A percentile compares a stretch with the other conserved stretches of the same genome.
These are phyloP conservation scores for Talaromyces thailandensis DNA, from an alignment of 495 filamentous ascomycete species.

Conservation along the genomic window DNA sequence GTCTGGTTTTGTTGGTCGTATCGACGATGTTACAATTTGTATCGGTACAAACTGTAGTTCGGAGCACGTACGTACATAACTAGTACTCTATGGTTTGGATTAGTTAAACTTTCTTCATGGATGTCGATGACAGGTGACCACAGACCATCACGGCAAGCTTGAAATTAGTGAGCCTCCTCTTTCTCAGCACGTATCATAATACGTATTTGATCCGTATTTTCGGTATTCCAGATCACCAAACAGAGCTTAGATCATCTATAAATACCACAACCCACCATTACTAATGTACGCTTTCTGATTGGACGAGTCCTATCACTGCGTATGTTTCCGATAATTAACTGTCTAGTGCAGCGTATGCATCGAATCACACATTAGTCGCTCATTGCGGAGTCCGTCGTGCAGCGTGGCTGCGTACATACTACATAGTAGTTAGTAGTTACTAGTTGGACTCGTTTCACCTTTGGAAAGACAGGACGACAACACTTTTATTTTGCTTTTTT, in stretches of 20 bases:
- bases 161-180: background rate
- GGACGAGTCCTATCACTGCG: background rate
- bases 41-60: background rate
- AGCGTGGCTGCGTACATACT: background rate
- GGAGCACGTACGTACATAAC: too few species aligned
- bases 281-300: background rate
- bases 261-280: background rate
- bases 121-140: background rate
- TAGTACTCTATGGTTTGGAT: too few species aligned
- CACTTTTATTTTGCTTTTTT: background rate
- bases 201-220: background rate
- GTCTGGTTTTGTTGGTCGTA: background rate
- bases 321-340: background rate
- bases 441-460: background rate
- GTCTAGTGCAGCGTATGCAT: background rate
- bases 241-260: background rate
- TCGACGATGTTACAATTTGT: background rate
- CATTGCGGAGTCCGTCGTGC: too few species aligned
- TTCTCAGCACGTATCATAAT: background rate
- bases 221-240: background rate
- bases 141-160: background rate
- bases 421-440: too few species aligned
- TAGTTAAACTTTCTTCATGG: background rate
- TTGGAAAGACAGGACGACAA: background rate
- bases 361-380: background rate